Base-by-base conservation (phyloP, 2,329 filamentous ascomycete species). In the Hymenoscyphus scutula region DNA sequence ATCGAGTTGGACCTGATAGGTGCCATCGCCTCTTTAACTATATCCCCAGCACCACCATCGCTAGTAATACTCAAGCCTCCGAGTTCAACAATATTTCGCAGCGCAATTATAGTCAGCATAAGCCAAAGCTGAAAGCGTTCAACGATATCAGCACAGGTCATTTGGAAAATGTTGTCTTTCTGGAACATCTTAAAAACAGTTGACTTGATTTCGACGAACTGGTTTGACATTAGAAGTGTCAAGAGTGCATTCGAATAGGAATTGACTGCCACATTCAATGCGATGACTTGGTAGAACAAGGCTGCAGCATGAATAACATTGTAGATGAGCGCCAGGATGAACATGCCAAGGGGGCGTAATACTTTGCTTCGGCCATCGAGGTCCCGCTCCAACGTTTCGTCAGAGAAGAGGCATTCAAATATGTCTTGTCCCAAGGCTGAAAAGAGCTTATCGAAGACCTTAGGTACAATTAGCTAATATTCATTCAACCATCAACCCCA, bases 121-220 rank as follows among this genome's bases (percentile, higher is more conserved):
- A 99, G 85, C 92, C 94, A 98, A 1, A 99, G 84, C 73, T 99
- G 95, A 71, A 99, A 99, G 1, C 95, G 87, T 77, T 99, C 95
- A 1, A 99, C 95, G 37, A 99, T 89, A 74, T 99, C 95, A 3
- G 95, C 94, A 68, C 95, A 99, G 0, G 94, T 96, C 15, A 99
- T 82, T 75, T 99, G 95, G 74, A 99, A 99, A 0, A 97, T 80
- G 68, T 97, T 98, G 73, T 99, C 95, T 75, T 97, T 98, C 71
- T 99, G 95, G 67, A 98, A 96, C 64, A 94, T 95, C 79, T 99
- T 98, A 81, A 99, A 99, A 0, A 99, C 96, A 0, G 93, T 96
- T 64, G 91, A 91, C 74, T 99, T 99, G 81, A 99, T 97, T 78
- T 99, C 95, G 53, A 99, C 95, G 71, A 99, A 99, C 73, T 99